Evolutionary conservation across 768 basidiomycete genomes (phyloP), one percentile per base, ranked within the genome.

Genomic region (Termitomyces sp.): DNA sequence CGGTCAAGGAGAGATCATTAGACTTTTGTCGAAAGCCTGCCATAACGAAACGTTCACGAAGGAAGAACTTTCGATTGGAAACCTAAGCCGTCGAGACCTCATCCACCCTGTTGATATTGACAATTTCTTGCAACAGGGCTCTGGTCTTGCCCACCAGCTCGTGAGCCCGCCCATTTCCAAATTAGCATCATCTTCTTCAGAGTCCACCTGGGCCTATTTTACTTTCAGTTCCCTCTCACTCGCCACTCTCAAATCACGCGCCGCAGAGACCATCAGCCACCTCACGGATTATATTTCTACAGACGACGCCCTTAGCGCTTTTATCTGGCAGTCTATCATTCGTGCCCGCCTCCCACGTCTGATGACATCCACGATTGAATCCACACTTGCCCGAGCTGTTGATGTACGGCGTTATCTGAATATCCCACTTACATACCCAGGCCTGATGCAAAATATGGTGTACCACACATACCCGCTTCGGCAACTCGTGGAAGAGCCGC

Each of bases 401-500:
- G 66, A 68, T 49, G 54, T 61, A 19, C 66, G 68, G 14, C 59
- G 63, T n/a, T 63, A 64, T 48, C 44, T 70, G 1, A 50, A 49
- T 31, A 61, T 70, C 11, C 58, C 67, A 5, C 49, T 19, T 5
- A 56, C 50, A 3, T 67, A 70, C 58, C 62, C 66, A 8, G 68
- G 66, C 2, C 23, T 69, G 12, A 59, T 64, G 21, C 66, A 68
- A 50, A 67, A 65, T 48, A 67, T 69, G 68, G 58, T 63, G 1
- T 64, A 60, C 51, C 60, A 63, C 37, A 58, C 54, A 1, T 61
- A 49, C 47, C 12, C 63, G n/a, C 19, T 54, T 12, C 48, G 53
- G 35, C 43, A 62, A 40, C 56, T 67, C 11, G 43, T 63, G 7
- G 50, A 59, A 3, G 54, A 44, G 4, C 62, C 67, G 0, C 43